phyloP scores from a whole-genome alignment of 2,329 filamentous ascomycete species.

The Aspergillus puulaauensis region DNA sequence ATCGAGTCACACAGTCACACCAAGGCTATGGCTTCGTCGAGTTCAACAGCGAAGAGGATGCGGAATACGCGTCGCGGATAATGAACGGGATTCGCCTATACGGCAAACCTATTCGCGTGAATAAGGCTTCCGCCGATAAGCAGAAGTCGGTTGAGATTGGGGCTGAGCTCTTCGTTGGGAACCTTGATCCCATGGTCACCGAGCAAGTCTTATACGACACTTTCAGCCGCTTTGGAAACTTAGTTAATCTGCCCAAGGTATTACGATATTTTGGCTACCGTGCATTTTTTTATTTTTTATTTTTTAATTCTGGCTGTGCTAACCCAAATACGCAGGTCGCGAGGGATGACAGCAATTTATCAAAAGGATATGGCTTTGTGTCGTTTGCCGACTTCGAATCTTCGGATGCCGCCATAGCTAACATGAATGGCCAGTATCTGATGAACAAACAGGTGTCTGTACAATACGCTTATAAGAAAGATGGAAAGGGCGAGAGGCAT shows the following conservation, averaged over 20 bases:
- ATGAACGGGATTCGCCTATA: slow-evolving; percentile 95
- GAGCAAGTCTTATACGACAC: slow-evolving; percentile 96
- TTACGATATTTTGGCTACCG: neutral
- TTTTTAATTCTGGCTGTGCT: slow-evolving; percentile 14
- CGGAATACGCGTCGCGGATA: slow-evolving; percentile 92
- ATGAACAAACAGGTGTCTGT: slow-evolving; percentile 96
- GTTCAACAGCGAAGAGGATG: slow-evolving; percentile 91
- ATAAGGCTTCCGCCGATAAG: slow-evolving; percentile 92
- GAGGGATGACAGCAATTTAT: slow-evolving; percentile 81
- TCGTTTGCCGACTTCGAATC: slow-evolving; percentile 92
- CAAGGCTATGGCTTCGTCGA: slow-evolving; percentile 99
- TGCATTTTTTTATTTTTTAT: neutral
- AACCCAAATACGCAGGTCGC: slow-evolving; percentile 54
- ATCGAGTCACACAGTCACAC: slow-evolving; percentile 93
- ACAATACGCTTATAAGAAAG: slow-evolving; percentile 99
- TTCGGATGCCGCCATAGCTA: slow-evolving; percentile 84
- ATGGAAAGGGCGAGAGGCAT: slow-evolving; percentile 94
- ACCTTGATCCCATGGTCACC: slow-evolving; percentile 89
- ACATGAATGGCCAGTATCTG: slow-evolving; percentile 94
- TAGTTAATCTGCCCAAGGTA: slow-evolving; percentile 84
- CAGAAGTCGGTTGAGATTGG: slow-evolving; percentile 91
- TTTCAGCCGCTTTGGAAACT: slow-evolving; percentile 85
- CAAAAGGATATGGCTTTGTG: slow-evolving; percentile 95
- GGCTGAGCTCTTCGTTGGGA: slow-evolving; percentile 94
- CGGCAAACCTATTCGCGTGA: slow-evolving; percentile 93